Base-by-base conservation (phyloP, 2,329 filamentous ascomycete species). In the Cryoendolithus antarcticus region DNA sequence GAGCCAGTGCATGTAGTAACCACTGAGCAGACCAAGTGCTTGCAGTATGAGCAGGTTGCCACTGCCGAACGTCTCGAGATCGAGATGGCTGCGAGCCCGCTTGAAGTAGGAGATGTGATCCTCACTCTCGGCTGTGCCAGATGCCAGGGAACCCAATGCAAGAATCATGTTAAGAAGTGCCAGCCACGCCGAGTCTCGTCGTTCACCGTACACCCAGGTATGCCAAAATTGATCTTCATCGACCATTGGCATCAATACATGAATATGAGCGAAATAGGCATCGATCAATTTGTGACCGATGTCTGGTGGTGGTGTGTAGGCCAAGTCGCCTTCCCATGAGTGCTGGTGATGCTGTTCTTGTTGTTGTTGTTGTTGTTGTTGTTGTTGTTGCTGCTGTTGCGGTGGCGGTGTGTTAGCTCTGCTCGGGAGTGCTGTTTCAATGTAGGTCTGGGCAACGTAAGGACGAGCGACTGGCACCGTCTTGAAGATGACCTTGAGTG, bases 281-380 rank as follows among this genome's bases (percentile, higher is more conserved):
- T 48, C 44, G n/a, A 48, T 42, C 12, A 44, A 36, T 3, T 30
- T n/a, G 9, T 46, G 40, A 6, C 42, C 44, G 10, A 46, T 29
- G 10, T 48, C 46, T 6, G 44, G 34, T 10, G 44, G 38, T 4
- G 44, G 44, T 29, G 41, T 6, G 11, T 31, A 30, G 6, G n/a
- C 33, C 11, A 37, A 21, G 44, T 53, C 46, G 38, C 50, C 53
- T 6, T 41, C 32, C 13, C 40, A 40, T 13, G 58, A 46, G 31
- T 61, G 59, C 1, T 32, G 42, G 7, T 32, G 37, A 38, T 6
- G 36, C n/a, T n/a, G n/a, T n/a, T n/a, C n/a, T n/a, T n/a, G n/a
- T n/a, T n/a, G n/a, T n/a, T n/a, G n/a, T n/a, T n/a, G n/a, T n/a
- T n/a, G n/a, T n/a, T n/a, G n/a, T n/a, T n/a, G n/a, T n/a, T n/a